phyloP scores from a whole-genome alignment of 352 stramenopile species.

The Phytophthora sp. region DNA sequence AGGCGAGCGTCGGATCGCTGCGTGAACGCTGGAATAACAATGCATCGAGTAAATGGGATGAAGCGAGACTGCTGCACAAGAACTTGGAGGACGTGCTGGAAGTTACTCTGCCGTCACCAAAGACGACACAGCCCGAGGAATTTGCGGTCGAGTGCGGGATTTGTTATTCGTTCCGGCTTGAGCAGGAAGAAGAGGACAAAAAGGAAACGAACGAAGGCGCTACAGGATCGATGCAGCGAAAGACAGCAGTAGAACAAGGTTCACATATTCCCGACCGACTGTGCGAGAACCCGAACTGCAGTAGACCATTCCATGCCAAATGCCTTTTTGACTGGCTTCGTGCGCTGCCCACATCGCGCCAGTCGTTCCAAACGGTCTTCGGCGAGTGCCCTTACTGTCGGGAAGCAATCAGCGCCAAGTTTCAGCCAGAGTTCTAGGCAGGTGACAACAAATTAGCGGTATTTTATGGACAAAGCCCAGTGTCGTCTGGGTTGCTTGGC shows the following conservation, averaged over 20 bases:
- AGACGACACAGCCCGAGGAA: slow-evolving; percentile 53
- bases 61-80: slow-evolving; percentile 49
- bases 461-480: too few relatives aligned
- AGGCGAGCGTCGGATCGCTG: slow-evolving; percentile 54
- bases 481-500: slow-evolving; percentile 8
- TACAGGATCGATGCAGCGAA: not conserved
- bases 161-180: slow-evolving; percentile 87
- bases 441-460: slow-evolving; percentile 30
- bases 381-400: slow-evolving; percentile 91
- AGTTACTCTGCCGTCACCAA: slow-evolving; percentile 67
- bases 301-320: slow-evolving; percentile 85
- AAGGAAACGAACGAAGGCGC: slow-evolving; percentile 5
- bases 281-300: slow-evolving; percentile 87
- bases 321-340: slow-evolving; percentile 92
- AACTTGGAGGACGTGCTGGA: slow-evolving; percentile 75
- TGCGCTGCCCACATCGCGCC: slow-evolving; percentile 82
- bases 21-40: slow-evolving; percentile 66
- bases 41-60: slow-evolving; percentile 64
- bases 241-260: not conserved
- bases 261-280: slow-evolving; percentile 76
- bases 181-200: slow-evolving; percentile 36
- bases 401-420: slow-evolving; percentile 86
- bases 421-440: slow-evolving; percentile 39
- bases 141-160: slow-evolving; percentile 90
- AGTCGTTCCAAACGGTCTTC: slow-evolving; percentile 92